Evolutionary conservation across 2,329 filamentous ascomycete species (phyloP), one percentile per base, ranked within the genome.

Genomic region (Waltergamsia citrina): DNA sequence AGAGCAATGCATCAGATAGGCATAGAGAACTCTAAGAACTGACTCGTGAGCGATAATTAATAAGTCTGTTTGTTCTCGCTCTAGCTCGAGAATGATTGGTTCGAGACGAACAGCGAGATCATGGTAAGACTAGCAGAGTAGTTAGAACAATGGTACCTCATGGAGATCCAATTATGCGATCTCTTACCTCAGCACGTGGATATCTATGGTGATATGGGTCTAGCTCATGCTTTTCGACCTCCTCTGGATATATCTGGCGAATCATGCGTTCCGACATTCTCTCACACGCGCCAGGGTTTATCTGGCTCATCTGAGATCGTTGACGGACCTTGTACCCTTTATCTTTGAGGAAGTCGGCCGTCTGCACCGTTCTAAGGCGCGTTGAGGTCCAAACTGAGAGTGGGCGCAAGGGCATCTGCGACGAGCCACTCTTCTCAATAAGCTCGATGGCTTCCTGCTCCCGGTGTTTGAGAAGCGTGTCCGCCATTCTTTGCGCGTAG

Each of bases 171-270:
- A 17, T 9, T 14, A 14, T 33, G n/a, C 12, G 45, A 24, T 39
- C 38, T 36, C 62, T 51, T 65, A 87, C 87, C 69, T 98, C 92
- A 40, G 90, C 90, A 41, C 92, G 74, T 7, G 92, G 92, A 53
- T 95, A 98, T 25, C 92, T 77, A 57, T 98, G 92, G 51, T 98
- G 92, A 50, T 98, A 98, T 1, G 92, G 92, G 55, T 98, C 92
- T 33, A 83, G 67, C 44, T 94, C 85, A 56, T 98, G 92, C 62
- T 94, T 94, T 43, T 78, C 72, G 6, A 94, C 84, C 57, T 98
- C 92, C 4, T 94, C 85, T 0, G 90, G 85, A 51, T 90, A 95
- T 36, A 88, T 68, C 47, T 77, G 65, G 35, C 85, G 78, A 44
- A 98, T 93, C 33, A 76, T 78, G 11, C 69, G 69, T 56, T 95